Percentiles rank a stretch among this genome's conserved stretches.
phyloP scores from a whole-genome alignment of 2,329 filamentous ascomycete species.

The Cytospora piceicola region DNA sequence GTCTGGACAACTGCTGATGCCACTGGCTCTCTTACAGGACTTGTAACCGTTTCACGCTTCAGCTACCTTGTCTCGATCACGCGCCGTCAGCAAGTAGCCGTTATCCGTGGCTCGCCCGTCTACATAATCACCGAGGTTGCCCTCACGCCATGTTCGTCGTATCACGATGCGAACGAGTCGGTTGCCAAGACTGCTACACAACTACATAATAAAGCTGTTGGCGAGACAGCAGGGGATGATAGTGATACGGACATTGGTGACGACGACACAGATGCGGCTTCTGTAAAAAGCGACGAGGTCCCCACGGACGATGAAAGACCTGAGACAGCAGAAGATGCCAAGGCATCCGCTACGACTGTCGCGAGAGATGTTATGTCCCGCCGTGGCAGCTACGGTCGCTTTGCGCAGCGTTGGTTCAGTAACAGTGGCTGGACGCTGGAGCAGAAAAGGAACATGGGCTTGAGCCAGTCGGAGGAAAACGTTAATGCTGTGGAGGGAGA shows the following conservation, averaged over 20 bases:
- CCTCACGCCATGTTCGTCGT: slow-evolving; percentile 83
- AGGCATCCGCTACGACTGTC: slow-evolving; percentile 60
- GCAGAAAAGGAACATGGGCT: slow-evolving; percentile 69
- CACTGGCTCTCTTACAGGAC: slow-evolving; percentile 56
- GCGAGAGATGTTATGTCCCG: slow-evolving; percentile 86
- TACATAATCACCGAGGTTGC: slow-evolving; percentile 89
- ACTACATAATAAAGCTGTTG: slow-evolving; percentile 39
- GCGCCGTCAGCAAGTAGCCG: slow-evolving; percentile 83
- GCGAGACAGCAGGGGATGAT: slow-evolving; percentile 42
- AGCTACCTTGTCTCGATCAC: slow-evolving; percentile 89
- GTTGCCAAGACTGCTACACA: slow-evolving; percentile 63
- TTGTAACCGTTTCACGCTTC: slow-evolving; percentile 79
- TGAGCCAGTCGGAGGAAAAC: slow-evolving; percentile 54
- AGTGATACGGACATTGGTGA: slow-evolving; percentile 50
- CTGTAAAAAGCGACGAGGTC: slow-evolving; percentile 47
- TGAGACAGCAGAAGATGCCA: slow-evolving; percentile 15
- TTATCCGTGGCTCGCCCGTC: slow-evolving; percentile 78
- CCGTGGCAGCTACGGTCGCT: slow-evolving; percentile 83
- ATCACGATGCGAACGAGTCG: slow-evolving; percentile 71
- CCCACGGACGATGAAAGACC: slow-evolving; percentile 42
- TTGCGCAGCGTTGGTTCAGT: slow-evolving; percentile 91
- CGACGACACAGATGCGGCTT: slow-evolving; percentile 46
- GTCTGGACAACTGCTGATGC: slow-evolving; percentile 23
- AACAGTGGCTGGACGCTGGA: slow-evolving; percentile 78
- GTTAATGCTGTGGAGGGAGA: slow-evolving; percentile 46